These are phyloP conservation scores for Glaciozyma martinii DNA, from an alignment of 768 basidiomycete species.

Conservation along the genomic window DNA sequence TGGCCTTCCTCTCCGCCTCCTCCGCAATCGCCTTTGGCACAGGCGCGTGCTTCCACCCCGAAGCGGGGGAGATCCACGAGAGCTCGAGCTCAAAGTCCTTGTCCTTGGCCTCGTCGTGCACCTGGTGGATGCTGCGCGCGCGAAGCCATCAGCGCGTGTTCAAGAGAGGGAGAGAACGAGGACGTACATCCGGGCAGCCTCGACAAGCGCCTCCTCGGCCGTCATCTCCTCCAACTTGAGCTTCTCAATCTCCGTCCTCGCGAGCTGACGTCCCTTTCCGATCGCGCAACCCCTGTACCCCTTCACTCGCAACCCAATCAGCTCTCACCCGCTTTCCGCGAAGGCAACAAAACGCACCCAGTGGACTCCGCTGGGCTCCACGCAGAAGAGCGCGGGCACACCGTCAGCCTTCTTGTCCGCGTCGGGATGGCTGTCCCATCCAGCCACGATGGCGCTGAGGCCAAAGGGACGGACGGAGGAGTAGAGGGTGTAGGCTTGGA, in stretches of 20 bases:
- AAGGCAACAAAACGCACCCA: constrained; percentile 51
- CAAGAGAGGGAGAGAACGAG: constrained; percentile 3
- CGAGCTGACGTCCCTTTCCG: constrained; percentile 94
- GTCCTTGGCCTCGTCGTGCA: constrained; percentile 96
- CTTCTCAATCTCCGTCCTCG: constrained; percentile 97
- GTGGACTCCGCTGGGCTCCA: constrained; percentile 91
- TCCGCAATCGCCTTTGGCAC: constrained; percentile 76
- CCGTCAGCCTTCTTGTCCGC: constrained; percentile 47
- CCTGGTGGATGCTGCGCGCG: constrained; percentile 73
- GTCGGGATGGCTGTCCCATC: constrained; percentile 36
- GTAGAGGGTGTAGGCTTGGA: constrained; percentile 93
- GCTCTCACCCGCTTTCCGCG: background rate
- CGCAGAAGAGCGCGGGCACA: constrained; percentile 75
- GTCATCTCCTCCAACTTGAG: constrained; percentile 74
- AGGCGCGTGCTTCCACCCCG: constrained; percentile 63
- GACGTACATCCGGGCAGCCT: constrained; percentile 89
- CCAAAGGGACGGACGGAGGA: constrained; percentile 97
- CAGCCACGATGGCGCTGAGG: constrained; percentile 80
- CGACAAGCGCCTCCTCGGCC: constrained; percentile 73
- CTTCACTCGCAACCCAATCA: constrained; percentile 41
- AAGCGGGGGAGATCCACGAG: constrained; percentile 88
- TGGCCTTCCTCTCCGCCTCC: constrained; percentile 80
- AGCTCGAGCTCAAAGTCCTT: constrained; percentile 97
- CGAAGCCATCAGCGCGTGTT: background rate
- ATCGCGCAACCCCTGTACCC: constrained; percentile 95